Conservation (phyloP, 2,329 filamentous ascomycete species). For the Pezicula rhizophila region DNA sequence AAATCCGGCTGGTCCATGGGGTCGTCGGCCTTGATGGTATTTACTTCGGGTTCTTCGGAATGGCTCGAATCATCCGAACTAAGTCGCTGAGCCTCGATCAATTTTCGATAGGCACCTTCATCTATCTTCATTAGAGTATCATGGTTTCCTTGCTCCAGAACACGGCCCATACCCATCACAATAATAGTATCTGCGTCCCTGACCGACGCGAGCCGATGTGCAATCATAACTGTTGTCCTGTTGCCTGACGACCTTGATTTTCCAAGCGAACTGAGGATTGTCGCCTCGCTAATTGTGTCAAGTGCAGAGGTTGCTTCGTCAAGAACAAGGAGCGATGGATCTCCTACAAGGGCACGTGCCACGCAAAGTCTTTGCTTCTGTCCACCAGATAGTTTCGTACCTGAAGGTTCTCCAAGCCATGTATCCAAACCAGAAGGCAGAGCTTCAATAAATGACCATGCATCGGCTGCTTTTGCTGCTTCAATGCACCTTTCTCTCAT, state of each 20-base stretch:
- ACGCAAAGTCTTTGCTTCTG: slow-evolving; percentile 56
- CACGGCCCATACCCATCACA: slow-evolving; percentile 31
- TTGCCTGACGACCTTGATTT: slow-evolving; percentile 21
- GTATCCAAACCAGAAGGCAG: slow-evolving; percentile 45
- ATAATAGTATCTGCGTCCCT: slow-evolving; percentile 34
- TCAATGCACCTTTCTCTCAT: slow-evolving; percentile 13
- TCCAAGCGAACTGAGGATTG: slow-evolving; percentile 40
- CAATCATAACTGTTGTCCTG: slow-evolving; percentile 34
- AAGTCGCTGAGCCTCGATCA: slow-evolving; percentile 14
- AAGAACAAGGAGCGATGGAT: slow-evolving; percentile 51
- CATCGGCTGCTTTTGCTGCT: slow-evolving; percentile 54
- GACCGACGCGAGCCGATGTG: slow-evolving; percentile 35
- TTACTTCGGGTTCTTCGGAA: not conserved
- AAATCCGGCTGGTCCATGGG: too few relatives aligned
- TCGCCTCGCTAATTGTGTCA: slow-evolving; percentile 50
- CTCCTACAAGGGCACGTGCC: slow-evolving; percentile 49
- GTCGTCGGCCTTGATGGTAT: too few relatives aligned
- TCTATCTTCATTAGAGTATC: slow-evolving; percentile 20
- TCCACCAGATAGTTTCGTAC: slow-evolving; percentile 48
- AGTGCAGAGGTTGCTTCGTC: slow-evolving; percentile 58
- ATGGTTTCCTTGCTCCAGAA: slow-evolving; percentile 34
- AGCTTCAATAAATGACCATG: slow-evolving; percentile 45
- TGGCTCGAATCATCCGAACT: not conserved
- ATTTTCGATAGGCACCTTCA: slow-evolving; percentile 43
- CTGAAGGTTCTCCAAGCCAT: slow-evolving; percentile 43